Conservation (phyloP, 2,329 filamentous ascomycete species). For the Diaporthe vexans region DNA sequence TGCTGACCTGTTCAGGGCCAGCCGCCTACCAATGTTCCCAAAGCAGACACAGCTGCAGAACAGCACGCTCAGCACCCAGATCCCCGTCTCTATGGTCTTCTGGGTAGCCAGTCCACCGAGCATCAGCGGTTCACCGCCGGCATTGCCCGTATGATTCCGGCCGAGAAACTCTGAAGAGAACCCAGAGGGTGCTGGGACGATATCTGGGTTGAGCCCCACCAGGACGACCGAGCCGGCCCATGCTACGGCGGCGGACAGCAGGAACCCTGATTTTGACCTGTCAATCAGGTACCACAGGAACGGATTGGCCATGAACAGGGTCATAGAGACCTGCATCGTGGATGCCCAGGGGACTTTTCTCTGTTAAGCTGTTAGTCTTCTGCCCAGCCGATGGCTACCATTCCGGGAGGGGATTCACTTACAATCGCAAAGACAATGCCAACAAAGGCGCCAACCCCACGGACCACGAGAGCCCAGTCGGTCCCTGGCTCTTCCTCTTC, state of each 20-base stretch:
- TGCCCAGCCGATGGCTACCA: neutral
- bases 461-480: conserved; percentile 79
- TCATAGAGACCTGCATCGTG: conserved; percentile 91
- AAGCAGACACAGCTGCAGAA: conserved; percentile 97
- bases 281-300: conserved; percentile 97
- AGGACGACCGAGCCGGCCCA: conserved; percentile 80
- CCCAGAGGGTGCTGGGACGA: conserved; percentile 78
- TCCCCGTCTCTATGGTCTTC: conserved; percentile 78
- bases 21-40: conserved; percentile 89
- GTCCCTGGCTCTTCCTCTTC: conserved; percentile 59
- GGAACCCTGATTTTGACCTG: conserved; percentile 85
- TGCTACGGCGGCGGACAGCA: conserved; percentile 82
- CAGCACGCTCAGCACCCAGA: conserved; percentile 93
- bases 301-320: conserved; percentile 91
- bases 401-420: conserved; percentile 55
- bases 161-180: conserved; percentile 49
- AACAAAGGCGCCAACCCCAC: conserved; percentile 72
- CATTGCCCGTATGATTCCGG: conserved; percentile 46
- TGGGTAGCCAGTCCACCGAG: conserved; percentile 71
- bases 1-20: conserved; percentile 70
- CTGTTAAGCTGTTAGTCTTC: conserved; percentile 57
- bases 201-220: conserved; percentile 80
- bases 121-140: conserved; percentile 49
- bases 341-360: conserved; percentile 94
- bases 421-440: conserved; percentile 81